These are phyloP conservation scores for Quercus aquifolioides DNA, from an alignment of 306 rosid species.

Conservation along the genomic window DNA sequence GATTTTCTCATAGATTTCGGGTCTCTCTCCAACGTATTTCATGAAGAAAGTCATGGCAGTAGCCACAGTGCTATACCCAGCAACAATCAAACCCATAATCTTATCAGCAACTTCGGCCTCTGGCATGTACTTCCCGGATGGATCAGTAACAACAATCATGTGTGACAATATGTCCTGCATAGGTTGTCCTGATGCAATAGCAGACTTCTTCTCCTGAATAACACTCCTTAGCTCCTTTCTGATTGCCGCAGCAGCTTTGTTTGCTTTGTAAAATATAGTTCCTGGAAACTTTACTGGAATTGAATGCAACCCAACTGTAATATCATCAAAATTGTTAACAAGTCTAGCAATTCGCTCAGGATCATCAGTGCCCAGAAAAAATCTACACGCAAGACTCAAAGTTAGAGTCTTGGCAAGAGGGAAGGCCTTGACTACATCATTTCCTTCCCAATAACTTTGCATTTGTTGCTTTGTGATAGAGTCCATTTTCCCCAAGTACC, in stretches of 20 bases:
- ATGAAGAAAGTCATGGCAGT: constrained; percentile 61
- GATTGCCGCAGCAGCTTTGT: constrained; percentile 37
- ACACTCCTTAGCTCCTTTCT: constrained; percentile 38
- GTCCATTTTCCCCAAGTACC: constrained; percentile 49
- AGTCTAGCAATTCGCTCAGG: constrained; percentile 31
- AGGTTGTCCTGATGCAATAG: constrained; percentile 35
- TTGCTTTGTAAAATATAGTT: constrained; percentile 38
- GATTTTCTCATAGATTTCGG: constrained; percentile 49
- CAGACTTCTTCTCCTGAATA: constrained; percentile 54
- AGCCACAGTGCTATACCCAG: constrained; percentile 46
- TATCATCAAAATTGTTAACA: constrained; percentile 30
- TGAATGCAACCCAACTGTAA: constrained; percentile 45
- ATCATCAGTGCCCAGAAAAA: constrained; percentile 44
- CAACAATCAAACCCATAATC: constrained; percentile 59
- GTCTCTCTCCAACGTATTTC: constrained; percentile 54
- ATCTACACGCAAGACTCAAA: constrained; percentile 37
- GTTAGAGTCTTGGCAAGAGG: constrained; percentile 44
- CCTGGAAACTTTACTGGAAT: constrained; percentile 49
- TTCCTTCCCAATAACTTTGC: constrained; percentile 47
- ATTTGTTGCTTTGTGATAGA: constrained; percentile 45
- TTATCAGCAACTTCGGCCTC: constrained; percentile 50
- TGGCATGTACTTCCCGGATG: constrained; percentile 52
- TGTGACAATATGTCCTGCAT: constrained; percentile 53
- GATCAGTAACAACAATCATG: constrained; percentile 45
- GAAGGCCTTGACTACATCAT: constrained; percentile 31